Evolutionary conservation across 2,329 filamentous ascomycete genomes (phyloP).

Genomic region (Verticillium nubilum): DNA sequence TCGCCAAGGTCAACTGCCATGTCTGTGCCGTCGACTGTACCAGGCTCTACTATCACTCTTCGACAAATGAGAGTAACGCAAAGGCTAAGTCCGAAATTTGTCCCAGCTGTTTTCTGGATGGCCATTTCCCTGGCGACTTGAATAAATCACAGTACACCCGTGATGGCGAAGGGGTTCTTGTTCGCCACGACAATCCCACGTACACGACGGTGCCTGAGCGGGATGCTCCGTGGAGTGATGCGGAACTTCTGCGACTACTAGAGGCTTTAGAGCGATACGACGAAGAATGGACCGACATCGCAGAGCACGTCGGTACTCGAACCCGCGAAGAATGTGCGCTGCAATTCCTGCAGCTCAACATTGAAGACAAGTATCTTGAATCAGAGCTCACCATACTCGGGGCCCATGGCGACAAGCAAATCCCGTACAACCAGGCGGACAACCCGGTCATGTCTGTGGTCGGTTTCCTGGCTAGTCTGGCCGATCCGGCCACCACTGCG

Average conservation of each 20-base stretch:
- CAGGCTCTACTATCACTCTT: slow-evolving; percentile 54
- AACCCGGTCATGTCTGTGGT: slow-evolving; percentile 97
- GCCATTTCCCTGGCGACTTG: slow-evolving; percentile 74
- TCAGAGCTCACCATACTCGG: slow-evolving; percentile 52
- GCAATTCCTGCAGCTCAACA: slow-evolving; percentile 93
- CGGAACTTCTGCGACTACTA: slow-evolving; percentile 80
- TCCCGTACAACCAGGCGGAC: slow-evolving; percentile 88
- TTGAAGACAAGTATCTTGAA: slow-evolving; percentile 95
- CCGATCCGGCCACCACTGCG: slow-evolving; percentile 84
- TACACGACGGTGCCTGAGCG: slow-evolving; percentile 75
- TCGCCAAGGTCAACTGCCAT: slow-evolving; percentile 74
- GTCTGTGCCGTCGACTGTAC: slow-evolving; percentile 89
- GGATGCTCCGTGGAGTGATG: slow-evolving; percentile 85
- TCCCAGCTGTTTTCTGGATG: slow-evolving; percentile 83
- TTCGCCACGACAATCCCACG: slow-evolving; percentile 74
- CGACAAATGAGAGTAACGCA: slow-evolving; percentile 50
- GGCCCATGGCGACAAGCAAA: slow-evolving; percentile 48
- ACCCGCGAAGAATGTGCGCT: slow-evolving; percentile 94
- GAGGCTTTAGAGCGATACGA: slow-evolving; percentile 91
- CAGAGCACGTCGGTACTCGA: slow-evolving; percentile 85
- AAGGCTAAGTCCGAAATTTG: slow-evolving; percentile 83
- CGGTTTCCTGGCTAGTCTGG: slow-evolving; percentile 85
- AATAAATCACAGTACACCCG: slow-evolving; percentile 74
- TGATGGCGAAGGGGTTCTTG: background rate
- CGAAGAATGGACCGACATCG: slow-evolving; percentile 91